Conservation (phyloP, 129 eudicot genomes). For the Cynara cardunculus region DNA sequence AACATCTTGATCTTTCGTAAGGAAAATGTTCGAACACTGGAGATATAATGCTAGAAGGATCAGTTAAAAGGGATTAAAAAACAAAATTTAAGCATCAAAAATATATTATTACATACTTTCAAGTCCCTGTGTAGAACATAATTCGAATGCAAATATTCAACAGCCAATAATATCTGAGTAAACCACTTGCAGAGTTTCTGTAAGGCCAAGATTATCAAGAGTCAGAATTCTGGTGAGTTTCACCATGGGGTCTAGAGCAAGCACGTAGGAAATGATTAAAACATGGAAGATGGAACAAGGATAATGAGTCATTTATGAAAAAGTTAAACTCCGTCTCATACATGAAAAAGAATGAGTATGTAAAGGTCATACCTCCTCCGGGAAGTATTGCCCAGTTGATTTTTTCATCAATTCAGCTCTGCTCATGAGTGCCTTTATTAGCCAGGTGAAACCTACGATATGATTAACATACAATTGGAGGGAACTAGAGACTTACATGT, state of each 20-base stretch:
- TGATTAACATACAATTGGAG: background rate
- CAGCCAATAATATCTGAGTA: conserved; percentile 86
- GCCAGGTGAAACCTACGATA: background rate
- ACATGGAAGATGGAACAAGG: background rate
- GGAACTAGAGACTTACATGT: conserved; percentile 64
- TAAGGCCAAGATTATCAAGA: conserved; percentile 8
- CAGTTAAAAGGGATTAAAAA: conserved; percentile 10
- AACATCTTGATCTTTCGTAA: conserved; percentile 94
- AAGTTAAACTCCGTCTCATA: background rate
- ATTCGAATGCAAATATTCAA: conserved; percentile 89
- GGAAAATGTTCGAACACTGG: conserved; percentile 98
- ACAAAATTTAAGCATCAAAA: conserved; percentile 16
- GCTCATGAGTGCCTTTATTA: conserved; percentile 24
- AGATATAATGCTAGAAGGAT: conserved; percentile 15
- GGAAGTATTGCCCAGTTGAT: conserved; percentile 66
- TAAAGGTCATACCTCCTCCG: conserved; percentile 73
- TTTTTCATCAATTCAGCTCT: conserved; percentile 98
- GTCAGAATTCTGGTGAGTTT: conserved; percentile 1
- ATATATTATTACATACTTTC: conserved; percentile 49
- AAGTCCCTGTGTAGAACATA: conserved; percentile 95
- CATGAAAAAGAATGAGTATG: background rate
- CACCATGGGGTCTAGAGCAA: background rate
- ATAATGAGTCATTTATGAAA: background rate
- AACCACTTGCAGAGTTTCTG: conserved; percentile 97
- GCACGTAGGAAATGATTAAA: background rate